Conservation (phyloP, 1,284 basidiomycete species). For the Termitomyces sp. region DNA sequence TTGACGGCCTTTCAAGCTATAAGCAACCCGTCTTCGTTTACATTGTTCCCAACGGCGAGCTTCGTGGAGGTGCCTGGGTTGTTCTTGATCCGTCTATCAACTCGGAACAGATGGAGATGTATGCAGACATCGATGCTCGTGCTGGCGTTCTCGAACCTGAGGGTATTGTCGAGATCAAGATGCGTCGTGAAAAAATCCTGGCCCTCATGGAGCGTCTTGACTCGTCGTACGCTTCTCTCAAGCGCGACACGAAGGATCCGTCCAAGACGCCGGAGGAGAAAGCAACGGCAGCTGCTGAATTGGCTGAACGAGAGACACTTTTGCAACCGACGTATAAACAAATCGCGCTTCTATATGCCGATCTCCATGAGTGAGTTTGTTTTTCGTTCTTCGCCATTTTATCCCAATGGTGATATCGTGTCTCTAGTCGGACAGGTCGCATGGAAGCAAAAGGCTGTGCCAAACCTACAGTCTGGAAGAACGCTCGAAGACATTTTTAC, state of each 20-base stretch:
- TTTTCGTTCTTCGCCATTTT: neutral
- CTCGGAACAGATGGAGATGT: conserved; percentile 98
- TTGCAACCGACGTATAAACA: conserved; percentile 91
- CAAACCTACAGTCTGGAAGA: conserved; percentile 79
- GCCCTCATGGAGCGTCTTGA: conserved; percentile 94
- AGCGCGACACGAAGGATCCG: conserved; percentile 73
- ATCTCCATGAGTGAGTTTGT: conserved; percentile 84
- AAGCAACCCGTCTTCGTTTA: conserved; percentile 99
- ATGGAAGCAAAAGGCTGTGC: conserved; percentile 99
- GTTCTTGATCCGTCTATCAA: conserved; percentile 98
- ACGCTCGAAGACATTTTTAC: conserved; percentile 92
- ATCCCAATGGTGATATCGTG: conserved; percentile 16
- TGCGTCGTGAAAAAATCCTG: conserved; percentile 88
- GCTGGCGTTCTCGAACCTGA: conserved; percentile 98
- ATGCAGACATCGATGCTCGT: conserved; percentile 91
- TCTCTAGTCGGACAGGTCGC: conserved; percentile 78
- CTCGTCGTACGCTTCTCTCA: conserved; percentile 76
- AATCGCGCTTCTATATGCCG: conserved; percentile 91
- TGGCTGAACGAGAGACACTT: conserved; percentile 78
- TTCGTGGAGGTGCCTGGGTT: conserved; percentile 99
- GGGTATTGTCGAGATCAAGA: conserved; percentile 93
- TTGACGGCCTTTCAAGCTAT: conserved; percentile 95
- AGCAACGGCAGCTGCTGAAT: conserved; percentile 58
- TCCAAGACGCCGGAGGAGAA: conserved; percentile 73
- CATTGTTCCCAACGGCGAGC: conserved; percentile 97